Base-by-base conservation (phyloP, 176 grass and related monocot genomes). In the Triticum monococcum region DNA sequence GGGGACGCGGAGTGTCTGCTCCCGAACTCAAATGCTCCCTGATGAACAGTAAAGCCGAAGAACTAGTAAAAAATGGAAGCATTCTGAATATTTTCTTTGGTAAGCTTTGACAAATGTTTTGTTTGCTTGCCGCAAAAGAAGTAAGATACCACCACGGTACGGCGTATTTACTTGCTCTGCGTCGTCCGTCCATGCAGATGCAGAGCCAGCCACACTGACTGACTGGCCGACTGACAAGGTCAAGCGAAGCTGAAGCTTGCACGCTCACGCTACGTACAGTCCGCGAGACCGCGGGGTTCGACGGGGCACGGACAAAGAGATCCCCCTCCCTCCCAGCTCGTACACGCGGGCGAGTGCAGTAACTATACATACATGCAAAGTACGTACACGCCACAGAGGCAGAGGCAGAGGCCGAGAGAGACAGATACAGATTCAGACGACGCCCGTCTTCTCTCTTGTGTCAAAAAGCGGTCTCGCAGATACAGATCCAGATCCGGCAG, bases 401-500 rank as follows among this genome's bases (percentile, higher is more conserved):
- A 40, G 36, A 30, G 38, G 9, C 36, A 45, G 68, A 22, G 2
- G 4, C 5, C 25, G 38, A 32, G 40, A 13, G n/a, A 46, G 69
- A 2, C 5, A 43, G 37, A 26, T 46, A 22, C 63, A 82, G 72
- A 78, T 86, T 63, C 72, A 62, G 68, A 60, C 54, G 67, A 85
- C 75, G 71, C 30, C 52, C 1, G 1, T 48, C 48, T n/a, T n/a
- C n/a, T n/a, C n/a, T n/a, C n/a, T 28, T 73, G 79, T 91, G 68
- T 78, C 70, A 73, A 72, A 73, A 72, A 68, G 40, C 45, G 45
- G 45, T 12, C 6, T 59, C 7, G 82, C 23, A 18, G 45, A 45
- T 45, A 45, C 41, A 46, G 70, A 86, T 90, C 89, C 26, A 88
- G 81, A 91, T 91, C 85, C 57, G 12, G 9, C 65, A 40, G 37